Evolutionary conservation across 352 stramenopile genomes (phyloP), one percentile per base, ranked within the genome.

Genomic region (Pythium guiyangense): DNA sequence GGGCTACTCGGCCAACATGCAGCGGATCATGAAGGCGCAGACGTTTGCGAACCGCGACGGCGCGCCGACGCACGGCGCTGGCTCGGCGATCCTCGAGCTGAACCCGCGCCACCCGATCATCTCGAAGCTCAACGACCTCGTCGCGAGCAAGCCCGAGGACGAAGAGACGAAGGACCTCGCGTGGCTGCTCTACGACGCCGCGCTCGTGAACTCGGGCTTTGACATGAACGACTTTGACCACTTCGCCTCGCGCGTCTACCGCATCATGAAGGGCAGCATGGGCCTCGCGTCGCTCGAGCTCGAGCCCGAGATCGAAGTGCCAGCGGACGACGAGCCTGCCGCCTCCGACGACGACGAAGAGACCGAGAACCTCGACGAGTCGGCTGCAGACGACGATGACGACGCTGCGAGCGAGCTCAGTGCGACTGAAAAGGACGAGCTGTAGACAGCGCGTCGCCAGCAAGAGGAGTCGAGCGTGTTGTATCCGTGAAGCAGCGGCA

Each of bases 31-130:
- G 88, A 94, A 97, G 70, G 81, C 96, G 26, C 98, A 99, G 79
- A 97, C 98, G 17, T 98, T 99, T 67, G 77, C 84, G 8, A 92
- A 96, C 61, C 80, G 84, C 9, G 70, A 84, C 22, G 57, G 61
- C 3, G 62, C 64, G 27, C 47, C 60, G 12, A 52, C 44, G 18
- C 56, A 29, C 20, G 70, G 75, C 34, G 56, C 67, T 14, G 45
- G 62, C 47, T 91, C 95, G 27, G 97, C 96, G 57, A 98, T 97
- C 64, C 77, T 99, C 64, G 97, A 99, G 79, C 77, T 99, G 20
- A 99, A 99, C 76, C 98, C 98, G 51, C 93, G 97, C 48, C 97
- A 99, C 73, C 97, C 97, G 37, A 98, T 99, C 62, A 86, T 99
- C 26, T 75, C 81, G 29, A 97, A 99, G 77, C 86, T 99, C 29